Percentiles rank a stretch among this genome's conserved stretches.
Conservation (phyloP, 1,284 basidiomycete genomes). For the Ganoderma meredithae region DNA sequence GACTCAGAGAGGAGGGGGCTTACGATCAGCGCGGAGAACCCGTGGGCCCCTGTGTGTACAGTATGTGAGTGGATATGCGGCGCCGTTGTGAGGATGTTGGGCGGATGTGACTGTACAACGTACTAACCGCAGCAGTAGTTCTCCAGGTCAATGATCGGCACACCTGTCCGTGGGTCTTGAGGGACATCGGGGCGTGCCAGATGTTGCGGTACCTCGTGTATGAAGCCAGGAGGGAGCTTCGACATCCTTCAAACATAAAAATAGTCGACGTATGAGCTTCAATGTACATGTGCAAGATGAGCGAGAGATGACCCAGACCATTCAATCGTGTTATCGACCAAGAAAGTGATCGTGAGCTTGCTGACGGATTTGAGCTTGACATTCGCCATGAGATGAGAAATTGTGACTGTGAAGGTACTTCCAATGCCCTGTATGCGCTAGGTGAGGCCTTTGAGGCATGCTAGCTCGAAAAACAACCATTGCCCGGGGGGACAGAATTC, state of each 20-base stretch:
- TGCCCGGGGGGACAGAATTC: too few relatives aligned
- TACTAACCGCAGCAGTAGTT: constrained; percentile 77
- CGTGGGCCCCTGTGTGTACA: constrained; percentile 70
- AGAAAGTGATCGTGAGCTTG: constrained; percentile 65
- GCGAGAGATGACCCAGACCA: constrained; percentile 54
- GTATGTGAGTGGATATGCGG: too few relatives aligned
- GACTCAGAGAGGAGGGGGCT: constrained; percentile 31
- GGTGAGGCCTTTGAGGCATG: not conserved
- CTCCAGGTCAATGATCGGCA: constrained; percentile 75
- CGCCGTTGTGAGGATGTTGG: constrained; percentile 60
- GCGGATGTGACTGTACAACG: constrained; percentile 55
- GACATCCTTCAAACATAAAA: constrained; percentile 64
- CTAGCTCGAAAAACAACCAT: too few relatives aligned
- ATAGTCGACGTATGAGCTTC: not conserved
- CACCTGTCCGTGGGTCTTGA: constrained; percentile 61
- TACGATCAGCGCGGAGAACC: constrained; percentile 81
- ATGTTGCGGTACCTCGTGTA: constrained; percentile 73
- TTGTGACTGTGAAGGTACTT: not conserved
- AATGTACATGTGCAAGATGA: not conserved
- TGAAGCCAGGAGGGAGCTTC: constrained; percentile 79
- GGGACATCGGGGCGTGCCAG: constrained; percentile 56
- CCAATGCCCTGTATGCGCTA: not conserved
- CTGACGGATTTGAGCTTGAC: constrained; percentile 48
- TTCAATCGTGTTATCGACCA: constrained; percentile 83
- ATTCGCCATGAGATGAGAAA: not conserved